Evolutionary conservation across 495 filamentous ascomycete species (phyloP), one percentile per base, ranked within the genome.

Genomic region (Penicillium ucsense): DNA sequence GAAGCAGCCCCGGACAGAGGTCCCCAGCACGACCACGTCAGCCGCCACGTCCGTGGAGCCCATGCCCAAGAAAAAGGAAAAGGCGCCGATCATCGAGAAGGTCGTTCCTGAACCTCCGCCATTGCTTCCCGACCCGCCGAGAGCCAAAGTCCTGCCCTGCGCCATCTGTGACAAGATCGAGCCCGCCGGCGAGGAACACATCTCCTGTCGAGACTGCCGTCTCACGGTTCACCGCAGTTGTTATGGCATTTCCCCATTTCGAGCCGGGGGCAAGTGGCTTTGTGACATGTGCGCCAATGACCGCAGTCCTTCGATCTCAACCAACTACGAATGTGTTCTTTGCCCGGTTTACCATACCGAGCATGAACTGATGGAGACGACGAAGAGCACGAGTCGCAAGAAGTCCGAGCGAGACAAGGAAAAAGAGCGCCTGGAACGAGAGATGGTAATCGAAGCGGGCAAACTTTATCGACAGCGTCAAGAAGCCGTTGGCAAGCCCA

Each of bases 201-300:
- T 94, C 36, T 80, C 76, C 12, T 98, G 89, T 58, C 76, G 76
- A 46, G 86, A 91, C 56, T 98, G 92, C 61, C 84, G 86, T 40
- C 70, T 98, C 56, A 86, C 89, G 1, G 91, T 98, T n/a, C 92
- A 98, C 62, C 83, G 85, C 38, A 83, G 81, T 46, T 98, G 92
- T 63, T 98, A 96, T 63, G 92, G 92, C 11, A 75, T 97, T 31
- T 64, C 78, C 3, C 81, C 86, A 30, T 75, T 74, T 39, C 78
- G 82, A n/a, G 78, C 78, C 36, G 74, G 76, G 30, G 77, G 75
- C 43, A 94, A 94, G 65, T 98, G 92, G 92, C 75, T 86, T 12
- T 98, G 92, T 65, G 92, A 98, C 65, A 91, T 86, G 79, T 98
- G 92, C 68, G 72, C 80, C 8, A 98, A 98, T 60, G 92, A 98